phyloP scores from a whole-genome alignment of 306 rosid genomes.

The Quercus ilex region DNA sequence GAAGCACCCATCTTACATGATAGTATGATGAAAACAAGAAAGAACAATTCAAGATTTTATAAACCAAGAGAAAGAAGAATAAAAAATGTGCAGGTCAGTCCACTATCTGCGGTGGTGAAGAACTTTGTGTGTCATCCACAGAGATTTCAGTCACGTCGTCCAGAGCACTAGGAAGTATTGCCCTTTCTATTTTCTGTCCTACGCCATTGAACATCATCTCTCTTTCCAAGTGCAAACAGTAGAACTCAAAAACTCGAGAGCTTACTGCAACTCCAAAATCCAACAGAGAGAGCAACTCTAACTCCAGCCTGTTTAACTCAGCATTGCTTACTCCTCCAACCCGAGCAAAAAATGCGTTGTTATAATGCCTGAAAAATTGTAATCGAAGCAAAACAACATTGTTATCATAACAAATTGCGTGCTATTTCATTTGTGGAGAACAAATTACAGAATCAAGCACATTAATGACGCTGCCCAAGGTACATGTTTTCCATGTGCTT shows the following conservation, averaged over 20 bases:
- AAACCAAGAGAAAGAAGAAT: not conserved
- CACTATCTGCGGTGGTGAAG: slow-evolving; percentile 47
- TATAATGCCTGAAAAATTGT: slow-evolving; percentile 57
- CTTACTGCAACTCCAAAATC: slow-evolving; percentile 78
- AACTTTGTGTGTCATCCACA: slow-evolving; percentile 41
- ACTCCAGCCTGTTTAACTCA: slow-evolving; percentile 77
- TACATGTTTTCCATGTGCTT: not conserved
- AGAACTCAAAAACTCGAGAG: slow-evolving; percentile 64
- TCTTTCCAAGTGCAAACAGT: slow-evolving; percentile 74
- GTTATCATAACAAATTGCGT: not conserved
- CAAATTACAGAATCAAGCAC: not conserved
- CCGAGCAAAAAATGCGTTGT: slow-evolving; percentile 76
- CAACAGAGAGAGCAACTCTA: slow-evolving; percentile 78
- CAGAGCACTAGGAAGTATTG: slow-evolving; percentile 31
- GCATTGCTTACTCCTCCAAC: slow-evolving; percentile 80
- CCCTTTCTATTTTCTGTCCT: slow-evolving; percentile 47
- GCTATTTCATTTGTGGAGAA: not conserved
- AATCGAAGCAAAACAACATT: not conserved
- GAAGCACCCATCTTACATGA: not conserved
- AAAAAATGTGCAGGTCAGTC: slow-evolving; percentile 24
- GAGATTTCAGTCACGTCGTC: slow-evolving; percentile 53
- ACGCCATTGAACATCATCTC: slow-evolving; percentile 57
- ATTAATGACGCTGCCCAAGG: not conserved
- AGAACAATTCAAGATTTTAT: not conserved
- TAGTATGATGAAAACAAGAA: not conserved